Base-by-base conservation (phyloP, 2,329 filamentous ascomycete species). In the Phoma sp. region DNA sequence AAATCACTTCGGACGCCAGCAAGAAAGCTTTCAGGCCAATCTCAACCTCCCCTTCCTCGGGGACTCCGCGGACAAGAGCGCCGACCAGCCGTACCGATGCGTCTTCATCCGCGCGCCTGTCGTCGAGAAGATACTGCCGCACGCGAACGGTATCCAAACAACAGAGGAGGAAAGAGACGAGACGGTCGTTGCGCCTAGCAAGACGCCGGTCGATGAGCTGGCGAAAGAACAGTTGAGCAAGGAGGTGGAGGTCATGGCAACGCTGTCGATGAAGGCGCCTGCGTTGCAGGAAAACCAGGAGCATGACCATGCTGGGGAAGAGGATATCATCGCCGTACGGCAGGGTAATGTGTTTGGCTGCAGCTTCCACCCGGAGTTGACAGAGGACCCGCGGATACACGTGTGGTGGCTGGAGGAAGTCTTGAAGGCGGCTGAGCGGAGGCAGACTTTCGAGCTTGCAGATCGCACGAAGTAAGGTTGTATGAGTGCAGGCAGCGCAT, bases 101-200 rank as follows among this genome's bases (percentile, higher is more conserved):
- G 89, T 98, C 29, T 99, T 99, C 75, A 99, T 99, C 68, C 85
- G 95, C 8, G 95, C 95, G 0, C 95, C 95, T 0, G 89, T 98
- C 0, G 94, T 99, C 1, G 93, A 98, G 74, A 88, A 88, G 70
- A 78, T 98, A 1, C 76, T 96, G 24, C 83, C 78, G 6, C 76
- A 79, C 32, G 69, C 70, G 45, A 68, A 77, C 13, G 82, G 82
- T 2, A 75, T 82, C n/a, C 84, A 86, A 64, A 69, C 70, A 2
- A 79, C 75, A 31, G 82, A 86, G 64, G 74, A 76, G 15, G 61
- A 70, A 33, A 68, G 73, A 33, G 78, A 81, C 1, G 81, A 80
- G 25, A 85, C 81, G 0, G 75, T 88, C 5, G 80, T 85, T 41
- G 86, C 86, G 21, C 85, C 86, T 6, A 80, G 82, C 5, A 80